Conservation (phyloP, 441 rosid species). For the Pelargonium cotyledonis region DNA sequence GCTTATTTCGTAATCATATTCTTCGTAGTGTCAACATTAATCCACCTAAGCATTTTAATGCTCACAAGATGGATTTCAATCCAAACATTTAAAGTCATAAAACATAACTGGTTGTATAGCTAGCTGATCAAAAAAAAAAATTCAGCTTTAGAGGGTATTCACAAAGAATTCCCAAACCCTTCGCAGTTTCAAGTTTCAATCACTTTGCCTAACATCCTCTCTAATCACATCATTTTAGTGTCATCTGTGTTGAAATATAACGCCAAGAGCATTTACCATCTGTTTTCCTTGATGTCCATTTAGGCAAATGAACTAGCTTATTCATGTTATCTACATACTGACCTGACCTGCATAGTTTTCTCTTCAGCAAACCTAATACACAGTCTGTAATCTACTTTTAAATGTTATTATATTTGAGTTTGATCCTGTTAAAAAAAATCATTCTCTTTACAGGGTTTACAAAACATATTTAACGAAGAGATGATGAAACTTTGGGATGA, state of each 20-base stretch:
- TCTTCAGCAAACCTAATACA: conserved; percentile 5
- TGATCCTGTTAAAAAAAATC: not conserved
- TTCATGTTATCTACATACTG: not conserved
- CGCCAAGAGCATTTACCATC: not conserved
- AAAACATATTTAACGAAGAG: conserved; percentile 39
- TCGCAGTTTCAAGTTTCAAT: no score
- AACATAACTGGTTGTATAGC: no score
- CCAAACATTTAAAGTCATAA: no score
- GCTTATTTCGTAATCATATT: no score
- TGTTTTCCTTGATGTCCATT: not conserved
- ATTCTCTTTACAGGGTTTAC: conserved; percentile 54
- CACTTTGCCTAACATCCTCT: no score
- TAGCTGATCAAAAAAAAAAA: no score
- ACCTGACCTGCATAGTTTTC: conserved; percentile 3
- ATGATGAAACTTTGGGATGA: conserved; percentile 43
- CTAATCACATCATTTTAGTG: no score
- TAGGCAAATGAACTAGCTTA: not conserved
- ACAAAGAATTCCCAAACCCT: no score
- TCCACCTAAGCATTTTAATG: no score
- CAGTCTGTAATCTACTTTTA: not conserved
- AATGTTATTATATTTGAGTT: conserved; percentile 5
- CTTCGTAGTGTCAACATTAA: no score
- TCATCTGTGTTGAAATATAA: not conserved
- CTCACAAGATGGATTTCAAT: no score
- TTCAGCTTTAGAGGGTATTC: no score